Percentiles rank a stretch among this genome's conserved stretches.
Conservation (phyloP, 2,329 filamentous ascomycete species). For the Hypocreales sp. region DNA sequence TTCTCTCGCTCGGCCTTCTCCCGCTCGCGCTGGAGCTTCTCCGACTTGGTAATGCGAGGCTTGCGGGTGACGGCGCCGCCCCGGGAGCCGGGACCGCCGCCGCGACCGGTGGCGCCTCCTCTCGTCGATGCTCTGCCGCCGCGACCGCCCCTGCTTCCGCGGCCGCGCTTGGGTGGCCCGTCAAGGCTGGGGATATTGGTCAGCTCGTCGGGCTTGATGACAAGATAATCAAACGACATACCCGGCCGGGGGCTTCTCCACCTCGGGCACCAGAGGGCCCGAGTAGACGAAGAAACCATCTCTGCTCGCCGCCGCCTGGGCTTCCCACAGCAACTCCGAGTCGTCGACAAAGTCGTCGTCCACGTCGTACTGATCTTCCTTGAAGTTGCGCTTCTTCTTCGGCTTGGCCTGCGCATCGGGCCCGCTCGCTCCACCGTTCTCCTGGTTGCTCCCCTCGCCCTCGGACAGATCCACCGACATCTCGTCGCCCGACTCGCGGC, state of each 20-base stretch:
- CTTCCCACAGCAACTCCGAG: constrained; percentile 88
- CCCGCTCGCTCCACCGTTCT: constrained; percentile 53
- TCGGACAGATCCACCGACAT: constrained; percentile 69
- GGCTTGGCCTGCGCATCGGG: constrained; percentile 47
- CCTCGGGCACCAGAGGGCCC: constrained; percentile 76
- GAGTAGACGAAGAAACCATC: constrained; percentile 98
- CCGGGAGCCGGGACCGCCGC: constrained; percentile 51
- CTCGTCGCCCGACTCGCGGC: constrained; percentile 59
- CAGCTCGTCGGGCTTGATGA: constrained; percentile 12
- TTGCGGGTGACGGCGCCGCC: constrained; percentile 63
- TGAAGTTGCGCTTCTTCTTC: constrained; percentile 68
- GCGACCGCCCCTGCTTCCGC: constrained; percentile 33
- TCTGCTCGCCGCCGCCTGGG: constrained; percentile 82
- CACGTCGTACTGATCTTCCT: constrained; percentile 71
- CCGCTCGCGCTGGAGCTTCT: constrained; percentile 64
- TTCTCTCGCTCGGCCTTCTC: constrained; percentile 65
- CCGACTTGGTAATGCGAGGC: constrained; percentile 73
- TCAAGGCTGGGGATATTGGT: constrained; percentile 43
- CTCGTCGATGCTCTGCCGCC: constrained; percentile 51
- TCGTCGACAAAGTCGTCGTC: constrained; percentile 83
- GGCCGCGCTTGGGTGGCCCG: constrained; percentile 54
- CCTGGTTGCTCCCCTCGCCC: constrained; percentile 71
- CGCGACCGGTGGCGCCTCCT: constrained; percentile 27
- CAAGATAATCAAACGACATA: constrained; percentile 19
- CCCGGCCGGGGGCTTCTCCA: constrained; percentile 51